phyloP scores from a whole-genome alignment of 2,329 filamentous ascomycete genomes.

The Lecanicillium sp. region DNA sequence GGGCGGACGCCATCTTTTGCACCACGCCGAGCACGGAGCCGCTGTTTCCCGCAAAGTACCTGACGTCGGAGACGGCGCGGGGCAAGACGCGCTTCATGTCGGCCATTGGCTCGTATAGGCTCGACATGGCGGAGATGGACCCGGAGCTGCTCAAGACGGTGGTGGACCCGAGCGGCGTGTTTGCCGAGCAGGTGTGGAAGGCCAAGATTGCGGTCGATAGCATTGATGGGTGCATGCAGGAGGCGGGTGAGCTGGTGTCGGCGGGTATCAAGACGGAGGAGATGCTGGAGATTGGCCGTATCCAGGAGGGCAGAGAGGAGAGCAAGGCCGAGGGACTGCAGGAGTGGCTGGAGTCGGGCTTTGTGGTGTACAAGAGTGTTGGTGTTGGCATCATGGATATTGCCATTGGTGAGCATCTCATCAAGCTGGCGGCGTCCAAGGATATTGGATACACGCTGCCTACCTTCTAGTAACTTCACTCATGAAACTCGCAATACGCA shows the following conservation, averaged over 20 bases:
- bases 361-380: constrained; percentile 64
- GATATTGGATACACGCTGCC: constrained; percentile 34
- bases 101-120: constrained; percentile 23
- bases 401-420: constrained; percentile 51
- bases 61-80: constrained; percentile 14
- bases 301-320: constrained; percentile 48
- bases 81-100: constrained; percentile 19
- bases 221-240: constrained; percentile 19
- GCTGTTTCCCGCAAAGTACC: constrained; percentile 16
- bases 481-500: too few relatives aligned
- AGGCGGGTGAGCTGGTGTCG: constrained; percentile 23
- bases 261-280: constrained; percentile 14
- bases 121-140: constrained; percentile 25
- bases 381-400: constrained; percentile 63
- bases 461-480: too few relatives aligned
- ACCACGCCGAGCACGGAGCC: constrained; percentile 21
- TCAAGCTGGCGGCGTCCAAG: constrained; percentile 46
- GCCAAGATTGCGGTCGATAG: constrained; percentile 17
- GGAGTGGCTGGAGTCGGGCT: constrained; percentile 55
- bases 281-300: constrained; percentile 41
- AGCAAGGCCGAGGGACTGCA: constrained; percentile 33
- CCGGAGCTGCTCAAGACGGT: constrained; percentile 18
- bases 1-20: constrained; percentile 22
- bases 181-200: constrained; percentile 9
- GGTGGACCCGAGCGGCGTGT: constrained; percentile 9